Percentiles rank a stretch among this genome's conserved stretches.
phyloP scores from a whole-genome alignment of 2,329 filamentous ascomycete species.

The Fusarium bactridioides region DNA sequence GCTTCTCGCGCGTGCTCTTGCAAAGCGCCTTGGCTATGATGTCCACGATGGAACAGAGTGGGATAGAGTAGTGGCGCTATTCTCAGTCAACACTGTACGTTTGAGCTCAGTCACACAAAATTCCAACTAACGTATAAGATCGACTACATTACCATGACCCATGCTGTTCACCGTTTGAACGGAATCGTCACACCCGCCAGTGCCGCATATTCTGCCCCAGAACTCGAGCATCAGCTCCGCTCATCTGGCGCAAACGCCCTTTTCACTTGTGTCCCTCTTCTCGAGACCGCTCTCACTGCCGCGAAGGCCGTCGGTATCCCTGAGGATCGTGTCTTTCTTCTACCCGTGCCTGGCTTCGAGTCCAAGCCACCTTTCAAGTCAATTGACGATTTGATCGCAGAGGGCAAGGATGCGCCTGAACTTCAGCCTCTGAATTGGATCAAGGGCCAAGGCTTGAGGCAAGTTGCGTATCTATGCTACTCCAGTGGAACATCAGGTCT shows the following conservation, averaged over 20 bases:
- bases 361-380: slow-evolving; percentile 65
- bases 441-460: slow-evolving; percentile 70
- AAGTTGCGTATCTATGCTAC: slow-evolving; percentile 80
- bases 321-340: slow-evolving; percentile 70
- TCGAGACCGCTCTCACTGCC: slow-evolving; percentile 70
- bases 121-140: slow-evolving; percentile 57
- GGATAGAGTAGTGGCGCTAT: slow-evolving; percentile 81
- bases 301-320: slow-evolving; percentile 70
- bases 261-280: slow-evolving; percentile 74
- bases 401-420: slow-evolving; percentile 63
- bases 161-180: slow-evolving; percentile 78
- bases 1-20: slow-evolving; percentile 71
- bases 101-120: background rate
- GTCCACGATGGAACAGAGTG: slow-evolving; percentile 77
- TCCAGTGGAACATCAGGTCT: slow-evolving; percentile 82
- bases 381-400: slow-evolving; percentile 69
- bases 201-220: slow-evolving; percentile 73
- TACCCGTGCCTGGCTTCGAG: slow-evolving; percentile 70
- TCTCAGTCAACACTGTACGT: slow-evolving; percentile 80
- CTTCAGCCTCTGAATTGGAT: slow-evolving; percentile 67
- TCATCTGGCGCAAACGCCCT: slow-evolving; percentile 73
- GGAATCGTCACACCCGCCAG: slow-evolving; percentile 79
- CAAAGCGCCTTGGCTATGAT: slow-evolving; percentile 74
- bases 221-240: slow-evolving; percentile 76
- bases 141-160: slow-evolving; percentile 76